These are phyloP conservation scores for Corinectria fuckeliana DNA, from an alignment of 2,329 filamentous ascomycete genomes.

Conservation along the genomic window DNA sequence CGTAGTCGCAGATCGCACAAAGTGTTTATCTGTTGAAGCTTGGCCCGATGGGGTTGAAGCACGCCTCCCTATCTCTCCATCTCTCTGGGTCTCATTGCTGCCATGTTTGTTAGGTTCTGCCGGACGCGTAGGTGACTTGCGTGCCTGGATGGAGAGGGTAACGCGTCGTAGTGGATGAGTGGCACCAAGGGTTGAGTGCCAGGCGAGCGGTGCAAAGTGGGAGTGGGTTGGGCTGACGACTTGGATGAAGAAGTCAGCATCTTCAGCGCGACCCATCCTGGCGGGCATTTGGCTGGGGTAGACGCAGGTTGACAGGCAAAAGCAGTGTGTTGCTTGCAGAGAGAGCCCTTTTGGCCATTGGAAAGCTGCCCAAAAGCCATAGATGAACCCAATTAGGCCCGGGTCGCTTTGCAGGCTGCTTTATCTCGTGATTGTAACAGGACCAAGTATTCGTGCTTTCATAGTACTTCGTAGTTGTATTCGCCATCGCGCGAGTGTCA, in stretches of 20 bases:
- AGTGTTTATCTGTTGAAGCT: constrained; percentile 19
- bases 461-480: not conserved
- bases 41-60: constrained; percentile 6
- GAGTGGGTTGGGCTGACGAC: constrained; percentile 13
- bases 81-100: not conserved
- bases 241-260: constrained; percentile 4
- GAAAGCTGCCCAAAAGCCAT: not conserved
- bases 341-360: not conserved
- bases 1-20: constrained; percentile 23
- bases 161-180: constrained; percentile 13
- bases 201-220: constrained; percentile 7
- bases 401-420: not conserved
- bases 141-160: constrained; percentile 11
- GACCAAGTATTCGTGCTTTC: too few species aligned
- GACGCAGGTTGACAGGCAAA: constrained; percentile 1
- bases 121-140: constrained; percentile 19
- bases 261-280: not conserved
- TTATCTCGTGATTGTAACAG: not conserved
- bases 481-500: not conserved
- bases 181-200: not conserved
- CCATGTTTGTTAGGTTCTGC: not conserved
- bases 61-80: not conserved
- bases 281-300: constrained; percentile 10
- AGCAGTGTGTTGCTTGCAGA: not conserved
- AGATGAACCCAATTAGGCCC: constrained; percentile 4